These are phyloP conservation scores for Drechslerella stenobrocha DNA, from an alignment of 2,329 filamentous ascomycete species.

Conservation along the genomic window DNA sequence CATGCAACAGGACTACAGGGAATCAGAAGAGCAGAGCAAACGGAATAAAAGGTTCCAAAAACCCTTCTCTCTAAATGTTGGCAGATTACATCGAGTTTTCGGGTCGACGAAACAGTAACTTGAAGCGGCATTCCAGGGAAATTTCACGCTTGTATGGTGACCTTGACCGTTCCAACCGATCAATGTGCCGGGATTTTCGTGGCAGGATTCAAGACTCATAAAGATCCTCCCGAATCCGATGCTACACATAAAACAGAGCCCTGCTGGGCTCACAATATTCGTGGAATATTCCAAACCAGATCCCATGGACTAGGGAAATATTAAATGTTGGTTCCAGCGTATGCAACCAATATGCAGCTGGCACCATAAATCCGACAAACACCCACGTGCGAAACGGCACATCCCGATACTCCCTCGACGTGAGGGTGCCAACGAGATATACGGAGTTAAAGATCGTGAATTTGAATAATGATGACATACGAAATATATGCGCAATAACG, in stretches of 20 bases:
- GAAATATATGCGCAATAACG: not conserved
- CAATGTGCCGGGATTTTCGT: conserved; percentile 25
- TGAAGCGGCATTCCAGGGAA: conserved; percentile 25
- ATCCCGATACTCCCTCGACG: conserved; percentile 2
- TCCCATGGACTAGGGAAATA: too few relatives aligned
- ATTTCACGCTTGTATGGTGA: conserved; percentile 31
- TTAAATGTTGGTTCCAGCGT: conserved; percentile 4
- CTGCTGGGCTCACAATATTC: conserved; percentile 4
- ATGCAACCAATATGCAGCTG: too few relatives aligned
- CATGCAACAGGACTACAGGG: conserved; percentile 7
- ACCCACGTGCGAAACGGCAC: conserved; percentile 16
- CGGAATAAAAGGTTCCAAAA: conserved; percentile 22
- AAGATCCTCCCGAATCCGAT: too few relatives aligned
- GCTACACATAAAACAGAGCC: too few relatives aligned
- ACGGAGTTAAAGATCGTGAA: conserved; percentile 1
- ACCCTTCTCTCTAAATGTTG: conserved; percentile 30
- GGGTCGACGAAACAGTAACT: conserved; percentile 40
- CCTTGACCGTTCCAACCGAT: conserved; percentile 18
- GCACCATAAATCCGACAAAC: not conserved
- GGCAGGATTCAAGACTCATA: conserved; percentile 14
- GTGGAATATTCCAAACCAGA: conserved; percentile 12
- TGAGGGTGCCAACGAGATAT: not conserved
- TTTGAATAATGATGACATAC: not conserved
- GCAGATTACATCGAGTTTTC: conserved; percentile 32
- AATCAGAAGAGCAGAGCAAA: conserved; percentile 9